Conservation (phyloP, 2,329 filamentous ascomycete species). For the Fonsecaea multimorphosa region DNA sequence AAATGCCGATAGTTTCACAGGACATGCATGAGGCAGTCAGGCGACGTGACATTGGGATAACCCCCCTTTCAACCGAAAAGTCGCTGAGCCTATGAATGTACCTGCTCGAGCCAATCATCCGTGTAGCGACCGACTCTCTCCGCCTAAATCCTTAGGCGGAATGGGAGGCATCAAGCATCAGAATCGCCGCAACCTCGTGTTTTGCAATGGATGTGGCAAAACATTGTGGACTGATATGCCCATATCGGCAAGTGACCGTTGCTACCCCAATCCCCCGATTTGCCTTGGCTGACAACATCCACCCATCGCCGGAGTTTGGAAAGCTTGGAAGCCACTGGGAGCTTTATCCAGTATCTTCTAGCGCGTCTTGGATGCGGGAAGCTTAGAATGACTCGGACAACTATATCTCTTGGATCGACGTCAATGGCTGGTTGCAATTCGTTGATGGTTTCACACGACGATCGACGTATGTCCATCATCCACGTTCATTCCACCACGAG, state of each 20-base stretch:
- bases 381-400: constrained; percentile 10
- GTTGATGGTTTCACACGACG: background rate
- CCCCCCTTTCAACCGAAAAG: background rate
- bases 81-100: background rate
- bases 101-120: background rate
- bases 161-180: background rate
- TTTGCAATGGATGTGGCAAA: background rate
- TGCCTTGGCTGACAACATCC: constrained; percentile 11
- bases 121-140: background rate
- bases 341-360: constrained; percentile 15
- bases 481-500: constrained; percentile 3
- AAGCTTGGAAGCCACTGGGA: background rate
- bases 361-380: constrained; percentile 16
- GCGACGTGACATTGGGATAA: background rate
- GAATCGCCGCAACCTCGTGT: background rate
- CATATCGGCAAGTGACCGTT: constrained; percentile 11
- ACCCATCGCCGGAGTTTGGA: background rate
- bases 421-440: constrained; percentile 14
- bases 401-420: background rate
- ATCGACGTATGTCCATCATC: constrained; percentile 6
- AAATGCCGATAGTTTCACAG: background rate
- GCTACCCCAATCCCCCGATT: background rate
- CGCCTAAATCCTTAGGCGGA: constrained; percentile 13
- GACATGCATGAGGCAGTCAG: background rate
- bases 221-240: background rate